A percentile compares a stretch with the other conserved stretches of the same genome.
Evolutionary conservation across 2,329 filamentous ascomycete species (phyloP).

Genomic region (Thelonectria olida): DNA sequence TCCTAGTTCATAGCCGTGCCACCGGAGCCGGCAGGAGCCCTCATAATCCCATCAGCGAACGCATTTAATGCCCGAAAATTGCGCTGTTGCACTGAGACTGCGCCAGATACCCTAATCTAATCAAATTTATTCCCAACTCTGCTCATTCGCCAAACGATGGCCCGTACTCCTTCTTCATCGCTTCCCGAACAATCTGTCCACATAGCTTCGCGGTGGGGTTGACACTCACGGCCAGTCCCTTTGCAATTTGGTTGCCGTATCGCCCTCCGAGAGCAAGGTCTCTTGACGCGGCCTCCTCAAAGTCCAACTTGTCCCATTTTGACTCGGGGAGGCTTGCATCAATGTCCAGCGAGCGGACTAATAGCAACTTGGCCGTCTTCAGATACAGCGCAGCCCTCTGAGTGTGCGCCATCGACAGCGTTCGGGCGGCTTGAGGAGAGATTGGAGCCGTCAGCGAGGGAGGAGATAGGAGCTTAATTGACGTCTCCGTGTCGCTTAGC

Average conservation of each 20-base stretch:
- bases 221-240: constrained; percentile 69
- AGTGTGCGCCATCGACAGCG: constrained; percentile 75
- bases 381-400: constrained; percentile 75
- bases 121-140: constrained; percentile 17
- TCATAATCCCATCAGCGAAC: neutral
- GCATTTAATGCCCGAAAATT: neutral
- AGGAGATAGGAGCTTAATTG: constrained; percentile 68
- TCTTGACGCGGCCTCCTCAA: constrained; percentile 69
- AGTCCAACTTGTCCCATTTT: constrained; percentile 62
- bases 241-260: constrained; percentile 73
- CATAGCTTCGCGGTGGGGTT: constrained; percentile 77
- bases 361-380: constrained; percentile 62
- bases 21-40: neutral
- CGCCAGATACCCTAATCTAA: constrained; percentile 16
- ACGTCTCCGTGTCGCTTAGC: constrained; percentile 64
- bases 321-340: constrained; percentile 53
- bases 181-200: constrained; percentile 74
- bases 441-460: constrained; percentile 59
- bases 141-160: constrained; percentile 54
- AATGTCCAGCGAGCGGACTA: constrained; percentile 49
- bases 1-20: constrained; percentile 18
- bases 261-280: constrained; percentile 72
- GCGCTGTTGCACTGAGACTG: neutral
- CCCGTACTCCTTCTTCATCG: constrained; percentile 75
- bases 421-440: constrained; percentile 71